Evolutionary conservation across 1,284 basidiomycete genomes (phyloP), one percentile per base, ranked within the genome.

Genomic region (Papiliotrema laurentii): DNA sequence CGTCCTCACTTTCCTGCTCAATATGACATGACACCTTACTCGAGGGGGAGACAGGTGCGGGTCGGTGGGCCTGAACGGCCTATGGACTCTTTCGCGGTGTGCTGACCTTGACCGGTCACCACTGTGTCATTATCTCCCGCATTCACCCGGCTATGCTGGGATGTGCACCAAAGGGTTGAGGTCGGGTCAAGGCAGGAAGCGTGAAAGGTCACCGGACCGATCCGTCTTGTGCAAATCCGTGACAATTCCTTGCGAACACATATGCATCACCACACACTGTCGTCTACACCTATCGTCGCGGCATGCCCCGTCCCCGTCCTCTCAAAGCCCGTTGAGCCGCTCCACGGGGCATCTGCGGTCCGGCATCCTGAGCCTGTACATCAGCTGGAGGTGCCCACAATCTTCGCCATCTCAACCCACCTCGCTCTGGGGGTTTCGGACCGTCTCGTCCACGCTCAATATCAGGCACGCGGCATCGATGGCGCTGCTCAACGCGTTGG

Each of bases 391-490:
- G n/a, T n/a, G n/a, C n/a, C 36, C n/a, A 55, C 44, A 28, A 64
- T 53, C 44, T 37, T 48, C 21, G 49, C 51, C n/a, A 26, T 37
- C 38, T 53, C 83, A 56, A 72, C 89, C 87, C 66, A 81, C 81
- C 81, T 93, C 89, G 68, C 86, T 89, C 71, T 93, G 89, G 6
- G 91, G 91, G 69, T 91, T 93, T 57, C 87, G 80, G 25, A 96
- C 89, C 5, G 92, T 97, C 78, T 96, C 92, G 67, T 97, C 92
- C 4, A 97, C 88, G 59, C 87, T 91, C 51, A 97, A 75, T 61
- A 98, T 92, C 70, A 99, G 74, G 74, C 89, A 97, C 9, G 94
- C 93, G 10, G 96, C 96, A 76, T 99, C 96, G 16, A 91, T 81
- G 13, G 96, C 94, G 64, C 89, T 93, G 68, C 83, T 86, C 64